These are phyloP conservation scores for Phytophthora sp. DNA, from an alignment of 352 stramenopile genomes.

Conservation along the genomic window DNA sequence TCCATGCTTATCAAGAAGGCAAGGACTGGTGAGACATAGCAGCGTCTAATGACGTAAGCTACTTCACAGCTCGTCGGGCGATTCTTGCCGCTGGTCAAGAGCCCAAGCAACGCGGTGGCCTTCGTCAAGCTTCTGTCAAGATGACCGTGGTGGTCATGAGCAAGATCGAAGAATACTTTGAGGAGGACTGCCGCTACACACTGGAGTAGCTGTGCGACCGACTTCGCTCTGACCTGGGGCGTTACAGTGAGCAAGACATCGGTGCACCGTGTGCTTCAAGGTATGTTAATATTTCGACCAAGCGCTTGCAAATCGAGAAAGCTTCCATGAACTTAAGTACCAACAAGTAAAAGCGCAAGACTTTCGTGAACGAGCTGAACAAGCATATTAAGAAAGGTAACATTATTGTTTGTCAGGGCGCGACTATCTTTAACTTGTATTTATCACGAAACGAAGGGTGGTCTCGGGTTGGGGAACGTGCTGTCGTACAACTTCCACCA, in stretches of 20 bases:
- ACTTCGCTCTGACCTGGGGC: conserved; percentile 6
- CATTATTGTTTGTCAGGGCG: conserved; percentile 33
- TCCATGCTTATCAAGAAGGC: conserved; percentile 2
- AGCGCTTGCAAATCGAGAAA: conserved; percentile 32
- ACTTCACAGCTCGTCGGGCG: not conserved
- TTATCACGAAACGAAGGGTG: conserved; percentile 12
- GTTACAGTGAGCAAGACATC: conserved; percentile 9
- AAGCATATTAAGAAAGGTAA: conserved; percentile 22
- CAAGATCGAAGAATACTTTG: conserved; percentile 24
- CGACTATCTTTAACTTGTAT: conserved; percentile 42
- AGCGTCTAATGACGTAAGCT: conserved; percentile 1
- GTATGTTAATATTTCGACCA: conserved; percentile 33
- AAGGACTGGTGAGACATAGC: conserved; percentile 5
- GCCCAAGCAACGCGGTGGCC: conserved; percentile 2
- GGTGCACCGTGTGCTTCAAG: conserved; percentile 18
- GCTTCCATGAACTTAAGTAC: conserved; percentile 22
- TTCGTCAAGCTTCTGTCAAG: conserved; percentile 8
- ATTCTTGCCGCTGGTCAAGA: not conserved
- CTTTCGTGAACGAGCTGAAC: conserved; percentile 18
- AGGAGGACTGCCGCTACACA: conserved; percentile 22
- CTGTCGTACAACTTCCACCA: conserved; percentile 10
- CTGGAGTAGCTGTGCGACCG: conserved; percentile 5
- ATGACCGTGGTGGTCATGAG: conserved; percentile 26
- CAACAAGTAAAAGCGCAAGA: conserved; percentile 28
- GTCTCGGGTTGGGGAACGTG: conserved; percentile 19